Base-by-base conservation (phyloP, 345 rosid genomes). In the Camelina hispida region DNA sequence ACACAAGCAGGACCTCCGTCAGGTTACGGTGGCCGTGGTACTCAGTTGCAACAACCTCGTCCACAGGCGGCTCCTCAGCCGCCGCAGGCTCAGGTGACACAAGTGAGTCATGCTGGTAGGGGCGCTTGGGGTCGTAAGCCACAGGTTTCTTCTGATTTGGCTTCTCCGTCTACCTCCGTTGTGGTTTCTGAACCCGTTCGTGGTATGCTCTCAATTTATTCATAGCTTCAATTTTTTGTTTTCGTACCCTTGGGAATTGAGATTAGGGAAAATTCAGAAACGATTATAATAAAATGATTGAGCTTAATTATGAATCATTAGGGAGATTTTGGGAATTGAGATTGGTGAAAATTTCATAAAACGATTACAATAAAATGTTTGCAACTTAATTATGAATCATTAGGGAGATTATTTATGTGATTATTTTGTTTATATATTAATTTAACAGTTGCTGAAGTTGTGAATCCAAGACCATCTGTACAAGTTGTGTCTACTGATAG, bases 101-200 rank as follows among this genome's bases (percentile, higher is more conserved):
- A 34, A 34, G 37, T 7, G 68, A 61, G 35, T 40, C 43, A 22
- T 20, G 67, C 44, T 6, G 50, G 17, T 47, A 6, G 5, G n/a
- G 73, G 68, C 15, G 73, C 63, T 17, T 71, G 77, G 81, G 66
- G 60, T 35, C 79, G 69, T 20, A 68, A 8, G 42, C 74, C 57
- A 0, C 56, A 30, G 55, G 1, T 68, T 51, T 0, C 47, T 52
- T 22, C 69, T 11, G 74, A 7, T n/a, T 46, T 64, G 60, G 20
- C 78, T 30, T 13, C 75, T 25, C 30, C 80, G 9, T 69, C 80
- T 18, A 16, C 80, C 47, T 6, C 80, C 23, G 60, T 10, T 35
- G 44, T 37, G 63, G 69, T 47, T 68, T 6, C 74, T 60, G 55
- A 67, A 35, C 56, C 74, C 9, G 9, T 47, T 56, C 68, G 53